Percentiles rank a stretch among this genome's conserved stretches.
phyloP scores from a whole-genome alignment of 495 filamentous ascomycete genomes.

The Penicillium mononematosum region DNA sequence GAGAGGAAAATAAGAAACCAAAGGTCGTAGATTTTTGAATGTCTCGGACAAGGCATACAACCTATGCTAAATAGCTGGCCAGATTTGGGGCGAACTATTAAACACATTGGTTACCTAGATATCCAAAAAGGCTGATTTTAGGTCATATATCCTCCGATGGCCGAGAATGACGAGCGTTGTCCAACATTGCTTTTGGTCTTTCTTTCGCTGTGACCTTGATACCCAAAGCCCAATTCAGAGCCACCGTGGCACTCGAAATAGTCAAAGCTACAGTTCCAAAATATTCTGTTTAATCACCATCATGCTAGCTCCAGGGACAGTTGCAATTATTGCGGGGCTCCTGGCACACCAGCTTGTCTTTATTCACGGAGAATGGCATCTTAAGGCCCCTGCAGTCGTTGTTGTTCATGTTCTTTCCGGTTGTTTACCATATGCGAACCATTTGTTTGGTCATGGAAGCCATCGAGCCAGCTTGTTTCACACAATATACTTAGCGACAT shows the following conservation, averaged over 20 bases:
- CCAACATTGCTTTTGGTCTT: neutral
- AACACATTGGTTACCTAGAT: neutral
- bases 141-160: conserved; percentile 5
- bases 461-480: neutral
- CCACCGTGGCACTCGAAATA: neutral
- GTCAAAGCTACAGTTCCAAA: neutral
- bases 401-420: neutral
- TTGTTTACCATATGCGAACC: neutral
- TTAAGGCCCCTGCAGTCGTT: conserved; percentile 11
- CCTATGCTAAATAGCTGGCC: neutral
- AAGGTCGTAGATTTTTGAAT: neutral
- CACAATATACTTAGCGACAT: neutral
- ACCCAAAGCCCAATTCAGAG: neutral
- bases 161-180: neutral
- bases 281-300: neutral
- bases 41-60: neutral
- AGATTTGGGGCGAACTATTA: neutral
- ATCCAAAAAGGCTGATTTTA: neutral
- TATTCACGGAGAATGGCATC: conserved; percentile 24
- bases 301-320: neutral
- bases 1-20: neutral
- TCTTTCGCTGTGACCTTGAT: neutral
- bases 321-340: conserved; percentile 13
- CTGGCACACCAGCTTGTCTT: conserved; percentile 17
- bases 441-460: neutral